phyloP scores from a whole-genome alignment of 768 basidiomycete species.

The Hygrocybe coccinea region DNA sequence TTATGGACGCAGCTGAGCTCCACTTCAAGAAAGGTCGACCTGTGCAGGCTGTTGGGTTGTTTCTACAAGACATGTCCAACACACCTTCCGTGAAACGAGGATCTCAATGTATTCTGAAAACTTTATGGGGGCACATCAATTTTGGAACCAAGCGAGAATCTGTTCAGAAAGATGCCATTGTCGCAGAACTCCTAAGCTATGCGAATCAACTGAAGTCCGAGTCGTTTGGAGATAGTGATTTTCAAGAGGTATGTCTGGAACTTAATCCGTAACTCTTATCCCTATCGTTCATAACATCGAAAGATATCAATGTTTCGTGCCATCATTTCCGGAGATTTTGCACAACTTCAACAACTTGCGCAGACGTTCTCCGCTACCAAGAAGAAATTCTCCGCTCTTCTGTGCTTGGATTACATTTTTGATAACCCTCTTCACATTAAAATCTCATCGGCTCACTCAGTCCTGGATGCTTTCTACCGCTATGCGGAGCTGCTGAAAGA shows the following conservation, averaged over 20 bases:
- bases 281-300: not conserved
- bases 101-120: constrained; percentile 35
- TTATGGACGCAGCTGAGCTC: constrained; percentile 48
- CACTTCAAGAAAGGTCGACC: constrained; percentile 45
- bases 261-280: no score
- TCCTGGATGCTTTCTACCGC: constrained; percentile 22
- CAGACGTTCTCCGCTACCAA: constrained; percentile 25
- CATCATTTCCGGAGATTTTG: constrained; percentile 21
- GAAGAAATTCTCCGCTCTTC: constrained; percentile 32
- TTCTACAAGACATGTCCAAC: constrained; percentile 34
- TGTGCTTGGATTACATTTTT: constrained; percentile 44
- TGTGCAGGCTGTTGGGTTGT: constrained; percentile 42
- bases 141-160: no score
- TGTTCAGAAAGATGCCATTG: no score
- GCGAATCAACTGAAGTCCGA: no score
- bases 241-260: no score
- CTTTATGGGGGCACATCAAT: constrained; percentile 43
- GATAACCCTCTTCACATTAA: constrained; percentile 21
- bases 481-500: constrained; percentile 31
- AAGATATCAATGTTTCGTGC: constrained; percentile 35
- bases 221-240: no score
- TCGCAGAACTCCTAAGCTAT: no score
- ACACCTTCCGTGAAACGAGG: constrained; percentile 31
- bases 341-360: constrained; percentile 29
- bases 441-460: constrained; percentile 22